Percentiles rank a stretch among this genome's conserved stretches.
Conservation (phyloP, 2,329 filamentous ascomycete genomes). For the Penicillium concentricum region DNA sequence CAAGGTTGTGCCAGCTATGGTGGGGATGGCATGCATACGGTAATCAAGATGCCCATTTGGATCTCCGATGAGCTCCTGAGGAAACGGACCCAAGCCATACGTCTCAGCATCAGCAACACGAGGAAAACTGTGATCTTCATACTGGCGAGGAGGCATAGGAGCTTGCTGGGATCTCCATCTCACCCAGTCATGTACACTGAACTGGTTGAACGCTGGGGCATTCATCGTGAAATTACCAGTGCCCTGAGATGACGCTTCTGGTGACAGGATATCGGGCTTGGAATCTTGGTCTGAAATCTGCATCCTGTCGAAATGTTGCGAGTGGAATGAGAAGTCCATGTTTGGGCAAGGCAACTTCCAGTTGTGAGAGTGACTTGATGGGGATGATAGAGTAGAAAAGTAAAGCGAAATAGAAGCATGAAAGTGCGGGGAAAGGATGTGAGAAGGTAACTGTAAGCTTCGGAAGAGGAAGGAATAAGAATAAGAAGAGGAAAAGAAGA, state of each 20-base stretch:
- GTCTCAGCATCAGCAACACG: neutral
- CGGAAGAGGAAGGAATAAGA: slow-evolving; percentile 8
- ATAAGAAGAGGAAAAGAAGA: neutral
- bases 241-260: slow-evolving; percentile 14
- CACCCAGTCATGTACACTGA: slow-evolving; percentile 21
- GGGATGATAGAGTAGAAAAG: neutral
- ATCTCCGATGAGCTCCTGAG: neutral
- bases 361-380: neutral
- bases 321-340: slow-evolving; percentile 26
- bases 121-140: slow-evolving; percentile 12
- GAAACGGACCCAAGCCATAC: slow-evolving; percentile 1
- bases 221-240: slow-evolving; percentile 14
- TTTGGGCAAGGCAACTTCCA: neutral
- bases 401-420: slow-evolving; percentile 1
- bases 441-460: slow-evolving; percentile 2
- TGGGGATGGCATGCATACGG: neutral
- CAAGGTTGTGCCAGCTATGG: neutral
- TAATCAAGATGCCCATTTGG: neutral
- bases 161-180: slow-evolving; percentile 21
- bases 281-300: slow-evolving; percentile 25
- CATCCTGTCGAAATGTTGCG: slow-evolving; percentile 19
- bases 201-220: slow-evolving; percentile 16
- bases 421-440: neutral
- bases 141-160: slow-evolving; percentile 17
- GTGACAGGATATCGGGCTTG: slow-evolving; percentile 16